These are phyloP conservation scores for Senna siamea DNA, from an alignment of 306 rosid genomes.

Conservation along the genomic window DNA sequence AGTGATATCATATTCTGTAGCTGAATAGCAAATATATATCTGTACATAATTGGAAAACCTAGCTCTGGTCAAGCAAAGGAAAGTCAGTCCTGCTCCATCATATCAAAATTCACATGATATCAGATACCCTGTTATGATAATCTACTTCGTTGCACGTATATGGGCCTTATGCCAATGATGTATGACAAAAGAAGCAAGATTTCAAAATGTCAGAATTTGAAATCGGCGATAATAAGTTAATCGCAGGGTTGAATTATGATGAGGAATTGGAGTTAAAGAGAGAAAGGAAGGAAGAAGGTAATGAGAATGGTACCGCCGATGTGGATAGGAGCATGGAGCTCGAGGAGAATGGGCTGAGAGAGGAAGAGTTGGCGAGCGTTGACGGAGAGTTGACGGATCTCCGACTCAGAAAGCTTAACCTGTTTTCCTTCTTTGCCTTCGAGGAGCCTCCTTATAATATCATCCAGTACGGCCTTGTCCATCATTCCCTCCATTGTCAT, in stretches of 20 bases:
- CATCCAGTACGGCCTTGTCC: conserved; percentile 77
- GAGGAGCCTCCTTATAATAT: conserved; percentile 78
- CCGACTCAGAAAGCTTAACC: conserved; percentile 91
- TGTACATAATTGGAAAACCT: not conserved
- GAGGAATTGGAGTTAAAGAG: no score
- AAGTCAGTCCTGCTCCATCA: not conserved
- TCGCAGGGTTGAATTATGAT: no score
- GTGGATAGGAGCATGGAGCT: conserved; percentile 77
- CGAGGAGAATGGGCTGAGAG: conserved; percentile 83
- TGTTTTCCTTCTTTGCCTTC: conserved; percentile 93
- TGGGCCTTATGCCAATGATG: not conserved
- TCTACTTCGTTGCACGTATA: not conserved
- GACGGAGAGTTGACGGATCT: conserved; percentile 97
- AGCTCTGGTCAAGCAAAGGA: not conserved
- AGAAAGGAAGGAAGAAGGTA: no score
- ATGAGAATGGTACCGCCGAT: conserved; percentile 71
- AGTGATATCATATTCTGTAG: no score
- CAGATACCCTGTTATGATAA: not conserved
- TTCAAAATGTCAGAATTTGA: no score
- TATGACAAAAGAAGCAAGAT: no score
- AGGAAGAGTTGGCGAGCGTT: conserved; percentile 91
- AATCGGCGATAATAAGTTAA: no score
- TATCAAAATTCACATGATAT: not conserved
- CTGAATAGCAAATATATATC: no score
- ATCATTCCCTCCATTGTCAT: conserved; percentile 85